Evolutionary conservation across 441 rosid species (phyloP), one percentile per base, ranked within the genome.

Genomic region (Adansonia madagascariensis): DNA sequence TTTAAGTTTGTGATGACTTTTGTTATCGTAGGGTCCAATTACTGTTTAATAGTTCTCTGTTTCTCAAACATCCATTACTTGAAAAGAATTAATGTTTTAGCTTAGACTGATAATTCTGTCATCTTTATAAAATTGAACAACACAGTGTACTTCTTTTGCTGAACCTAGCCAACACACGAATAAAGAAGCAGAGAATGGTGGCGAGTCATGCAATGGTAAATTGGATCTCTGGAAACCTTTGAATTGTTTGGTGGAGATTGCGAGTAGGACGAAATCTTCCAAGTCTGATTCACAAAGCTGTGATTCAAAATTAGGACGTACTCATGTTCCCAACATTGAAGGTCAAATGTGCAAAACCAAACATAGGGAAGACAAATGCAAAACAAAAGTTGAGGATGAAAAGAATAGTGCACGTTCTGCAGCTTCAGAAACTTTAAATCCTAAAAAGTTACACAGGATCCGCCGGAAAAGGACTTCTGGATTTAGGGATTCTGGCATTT

Each of bases 241-340:
- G 67, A 82, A 89, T 78, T 87, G 75, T 87, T 88, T 91, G 74
- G 92, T 91, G 80, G 92, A 91, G 75, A 92, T 83, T 72, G 92
- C 91, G 14, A 91, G 85, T 46, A 85, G 91, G 83, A 88, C 90
- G 70, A 88, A 89, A 78, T 62, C 86, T 50, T 82, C 62, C 73
- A 87, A 85, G 84, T 80, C 85, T 67, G 79, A 64, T 71, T 84
- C 81, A 67, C 89, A 84, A 76, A 89, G 84, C 68, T 76, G 84
- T 76, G 91, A 89, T 77, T 80, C 81, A 73, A 90, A 87, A 80
- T 71, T 80, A 77, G 88, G 84, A 79, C 79, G 78, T 65, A 82
- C 78, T 44, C 52, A 79, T 73, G 82, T 80, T 69, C 61, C 73
- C 68, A 82, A 77, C 41, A 80, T 71, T 80, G 84, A 86, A 75